A percentile compares a stretch with the other conserved stretches of the same genome.
These are phyloP conservation scores for Tylopilus rubrobrunneus DNA, from an alignment of 768 basidiomycete genomes.

Conservation along the genomic window DNA sequence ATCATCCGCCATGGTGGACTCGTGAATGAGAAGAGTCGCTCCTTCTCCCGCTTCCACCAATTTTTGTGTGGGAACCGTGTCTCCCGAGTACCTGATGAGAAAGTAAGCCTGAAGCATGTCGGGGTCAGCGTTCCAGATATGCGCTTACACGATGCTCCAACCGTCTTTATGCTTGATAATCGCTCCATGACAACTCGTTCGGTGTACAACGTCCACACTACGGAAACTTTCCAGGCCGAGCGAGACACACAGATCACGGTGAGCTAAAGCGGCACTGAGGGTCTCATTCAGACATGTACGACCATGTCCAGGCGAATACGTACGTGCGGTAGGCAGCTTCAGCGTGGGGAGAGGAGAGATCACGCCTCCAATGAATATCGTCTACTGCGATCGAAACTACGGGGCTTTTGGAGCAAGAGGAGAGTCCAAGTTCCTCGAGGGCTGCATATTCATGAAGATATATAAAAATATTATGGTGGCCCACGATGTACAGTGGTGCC, in stretches of 20 bases:
- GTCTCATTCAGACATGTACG: not conserved
- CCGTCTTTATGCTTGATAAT: slow-evolving; percentile 63
- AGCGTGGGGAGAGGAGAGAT: slow-evolving; percentile 30
- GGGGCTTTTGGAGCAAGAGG: slow-evolving; percentile 42
- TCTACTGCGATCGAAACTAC: slow-evolving; percentile 57
- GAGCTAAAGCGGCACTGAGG: slow-evolving; percentile 42
- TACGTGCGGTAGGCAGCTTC: slow-evolving; percentile 7
- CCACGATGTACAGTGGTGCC: slow-evolving; percentile 69
- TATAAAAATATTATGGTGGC: slow-evolving; percentile 49
- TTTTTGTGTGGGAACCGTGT: slow-evolving; percentile 73
- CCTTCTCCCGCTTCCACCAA: slow-evolving; percentile 60
- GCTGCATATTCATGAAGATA: slow-evolving; percentile 73
- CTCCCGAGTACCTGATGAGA: slow-evolving; percentile 76
- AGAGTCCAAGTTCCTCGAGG: slow-evolving; percentile 68
- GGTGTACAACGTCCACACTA: slow-evolving; percentile 73
- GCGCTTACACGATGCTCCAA: slow-evolving; percentile 40
- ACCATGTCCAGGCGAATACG: not conserved
- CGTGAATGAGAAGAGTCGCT: slow-evolving; percentile 87
- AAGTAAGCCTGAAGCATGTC: not conserved
- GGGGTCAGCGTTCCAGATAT: not conserved
- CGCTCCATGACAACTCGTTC: slow-evolving; percentile 67
- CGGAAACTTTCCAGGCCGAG: slow-evolving; percentile 58
- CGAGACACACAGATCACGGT: slow-evolving; percentile 41
- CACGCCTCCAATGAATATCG: slow-evolving; percentile 45
- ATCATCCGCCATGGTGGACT: slow-evolving; percentile 89